Base-by-base conservation (phyloP, 2,329 filamentous ascomycete genomes). In the Venturia asperata region DNA sequence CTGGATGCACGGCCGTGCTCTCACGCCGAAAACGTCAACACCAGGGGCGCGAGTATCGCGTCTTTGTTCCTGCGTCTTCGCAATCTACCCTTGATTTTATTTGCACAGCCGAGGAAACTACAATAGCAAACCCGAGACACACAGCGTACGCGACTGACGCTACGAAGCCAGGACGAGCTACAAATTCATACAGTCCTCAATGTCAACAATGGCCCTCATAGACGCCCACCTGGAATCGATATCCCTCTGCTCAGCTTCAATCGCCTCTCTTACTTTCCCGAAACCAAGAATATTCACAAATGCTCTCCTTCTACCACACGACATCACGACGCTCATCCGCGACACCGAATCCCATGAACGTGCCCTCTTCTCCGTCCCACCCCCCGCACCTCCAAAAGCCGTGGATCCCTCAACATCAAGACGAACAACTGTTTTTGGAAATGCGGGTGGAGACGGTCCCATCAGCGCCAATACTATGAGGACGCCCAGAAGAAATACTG, bases 261-360 rank as follows among this genome's bases (percentile, higher is more conserved):
- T 82, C 52, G 76, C 77, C 61, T 78, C 80, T 42, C 71, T 82
- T 27, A 75, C 91, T 42, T 97, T 97, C 71, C 91, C 91, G 49
- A 85, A 85, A 1, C 91, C 93, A n/a, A 95, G 91, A 72, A 92
- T 94, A 72, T 99, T 97, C 78, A 94, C 92, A 70, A 97, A 96
- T 75, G 92, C 94, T 42, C 83, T 99, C 47, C 86, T 97, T 61
- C 87, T 88, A 65, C 87, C 87, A 69, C 88, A 92, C 76, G 94
- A 99, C 76, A 97, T 99, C 70, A 97, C 94, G 4, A 85, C 90
- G 15, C 81, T 99, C 61, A 97, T 99, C 72, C 90, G 94, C 67
- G 94, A 99, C 75, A 97, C 93, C 3, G 94, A 99, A 77, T 80
- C 89, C 27, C 93, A 97, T 78, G 94, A 99, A 76, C 89, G 92